phyloP scores from a whole-genome alignment of 306 rosid genomes.

The Malus fusca region DNA sequence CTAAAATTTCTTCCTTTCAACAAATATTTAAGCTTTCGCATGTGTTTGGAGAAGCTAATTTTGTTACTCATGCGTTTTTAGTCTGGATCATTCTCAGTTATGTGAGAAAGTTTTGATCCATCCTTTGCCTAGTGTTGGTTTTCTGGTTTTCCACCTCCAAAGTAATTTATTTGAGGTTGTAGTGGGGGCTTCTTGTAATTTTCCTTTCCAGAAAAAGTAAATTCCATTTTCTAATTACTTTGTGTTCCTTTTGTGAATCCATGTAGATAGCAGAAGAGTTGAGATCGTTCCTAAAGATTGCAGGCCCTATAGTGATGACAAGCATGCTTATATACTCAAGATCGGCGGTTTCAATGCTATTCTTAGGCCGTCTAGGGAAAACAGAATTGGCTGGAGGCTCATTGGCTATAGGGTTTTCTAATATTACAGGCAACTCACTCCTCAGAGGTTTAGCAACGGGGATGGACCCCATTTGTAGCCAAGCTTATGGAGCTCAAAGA shows the following conservation, averaged over 20 bases:
- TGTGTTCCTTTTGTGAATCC: constrained; percentile 11
- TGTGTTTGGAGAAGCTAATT: neutral
- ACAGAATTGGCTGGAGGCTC: constrained; percentile 84
- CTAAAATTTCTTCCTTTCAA: neutral
- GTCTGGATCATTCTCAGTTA: neutral
- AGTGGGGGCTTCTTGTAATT: neutral
- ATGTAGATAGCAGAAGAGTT: constrained; percentile 68
- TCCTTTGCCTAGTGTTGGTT: neutral
- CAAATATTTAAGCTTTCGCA: neutral
- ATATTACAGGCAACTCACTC: constrained; percentile 68
- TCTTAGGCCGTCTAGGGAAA: constrained; percentile 74
- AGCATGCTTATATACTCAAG: constrained; percentile 58
- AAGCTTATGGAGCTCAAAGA: constrained; percentile 80
- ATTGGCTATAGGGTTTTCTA: constrained; percentile 71
- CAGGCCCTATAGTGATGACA: constrained; percentile 62
- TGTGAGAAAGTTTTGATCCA: neutral
- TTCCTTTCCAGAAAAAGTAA: neutral
- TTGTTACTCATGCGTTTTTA: neutral
- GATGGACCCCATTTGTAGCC: constrained; percentile 94
- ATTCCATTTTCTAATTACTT: neutral
- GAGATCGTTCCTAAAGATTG: constrained; percentile 40
- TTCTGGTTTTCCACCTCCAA: neutral
- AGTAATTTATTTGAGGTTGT: neutral
- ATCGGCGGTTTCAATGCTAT: constrained; percentile 65
- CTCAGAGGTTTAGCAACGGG: constrained; percentile 68